Base-by-base conservation (phyloP, 805 yeast genomes). In the Yamadazyma olivae region DNA sequence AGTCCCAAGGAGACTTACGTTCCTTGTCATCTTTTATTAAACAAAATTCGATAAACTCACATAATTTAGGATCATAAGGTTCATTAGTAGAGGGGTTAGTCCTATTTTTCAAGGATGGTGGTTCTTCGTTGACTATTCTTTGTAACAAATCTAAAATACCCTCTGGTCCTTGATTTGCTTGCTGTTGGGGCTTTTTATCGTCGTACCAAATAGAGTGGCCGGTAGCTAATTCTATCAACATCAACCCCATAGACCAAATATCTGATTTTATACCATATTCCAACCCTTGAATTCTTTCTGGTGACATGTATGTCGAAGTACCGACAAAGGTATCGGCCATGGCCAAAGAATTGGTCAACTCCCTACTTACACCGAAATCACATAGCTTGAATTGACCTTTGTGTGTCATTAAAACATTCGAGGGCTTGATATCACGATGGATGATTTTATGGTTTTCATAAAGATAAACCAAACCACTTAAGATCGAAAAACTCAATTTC, bases 261-360 rank as follows among this genome's bases (percentile, higher is more conserved):
- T 93, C 99, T 25, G 95, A 91, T 48, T 90, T 89, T n/a, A 90
- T 82, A 6, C 95, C 84, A 61, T 93, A 93, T 7, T 82, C 81
- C 28, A 86, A 87, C 14, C 99, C 99, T 61, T 89, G 96, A 37
- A 93, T 91, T 44, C 99, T 74, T 52, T 93, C 99, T 0, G 99
- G 99, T 1, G 96, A 85, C 74, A 93, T 93, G 56, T 93, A 93
- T 0, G 95, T 88, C 1, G 96, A 88, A 0, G 99, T 93, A 1
- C 99, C 99, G 7, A 93, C 98, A 68, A 93, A 93, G 0, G 99
- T 93, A 52, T 93, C 96, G 0, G 97, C 99, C 66, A 65, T 60
- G 20, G 72, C 71, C 40, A 93, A 75, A 1, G 99, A 93, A 59
- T 91, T 89, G 38, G 87, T 85, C 34, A 93, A 71, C 54, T 89